phyloP scores from a whole-genome alignment of 768 basidiomycete genomes.

The Kwoniella europaea region DNA sequence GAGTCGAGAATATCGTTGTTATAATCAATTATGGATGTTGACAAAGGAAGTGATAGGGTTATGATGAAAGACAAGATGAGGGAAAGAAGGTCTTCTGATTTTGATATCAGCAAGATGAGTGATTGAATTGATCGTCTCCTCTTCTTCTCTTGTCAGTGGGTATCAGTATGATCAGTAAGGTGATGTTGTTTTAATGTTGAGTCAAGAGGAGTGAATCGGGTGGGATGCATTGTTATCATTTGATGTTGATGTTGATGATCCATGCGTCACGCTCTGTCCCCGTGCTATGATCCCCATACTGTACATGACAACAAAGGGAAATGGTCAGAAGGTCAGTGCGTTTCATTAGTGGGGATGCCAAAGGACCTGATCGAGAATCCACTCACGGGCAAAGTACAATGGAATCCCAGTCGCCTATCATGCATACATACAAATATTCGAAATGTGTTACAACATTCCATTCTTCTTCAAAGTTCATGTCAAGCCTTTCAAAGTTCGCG shows the following conservation, averaged over 20 bases:
- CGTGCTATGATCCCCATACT: background rate
- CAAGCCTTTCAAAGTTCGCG: background rate
- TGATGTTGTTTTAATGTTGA: background rate
- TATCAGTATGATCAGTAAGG: background rate
- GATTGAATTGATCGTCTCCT: background rate
- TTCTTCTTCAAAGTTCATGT: background rate
- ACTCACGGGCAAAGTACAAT: background rate
- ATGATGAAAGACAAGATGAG: background rate
- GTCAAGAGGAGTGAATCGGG: background rate
- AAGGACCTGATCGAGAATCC: background rate
- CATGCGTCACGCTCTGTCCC: background rate
- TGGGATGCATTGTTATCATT: background rate
- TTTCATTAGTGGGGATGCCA: background rate
- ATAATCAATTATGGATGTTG: background rate
- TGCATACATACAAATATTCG: background rate
- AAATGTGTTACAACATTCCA: background rate
- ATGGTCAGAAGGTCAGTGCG: background rate
- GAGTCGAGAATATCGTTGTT: background rate
- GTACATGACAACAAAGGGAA: background rate
- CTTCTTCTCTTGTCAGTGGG: background rate
- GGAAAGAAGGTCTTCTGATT: background rate
- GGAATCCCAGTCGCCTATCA: background rate
- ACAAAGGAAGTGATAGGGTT: conserved; percentile 6
- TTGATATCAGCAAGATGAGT: background rate
- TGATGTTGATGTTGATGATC: background rate